Evolutionary conservation across 331 rosid species (phyloP), one percentile per base, ranked within the genome.

Genomic region (Prunus yedoensis): DNA sequence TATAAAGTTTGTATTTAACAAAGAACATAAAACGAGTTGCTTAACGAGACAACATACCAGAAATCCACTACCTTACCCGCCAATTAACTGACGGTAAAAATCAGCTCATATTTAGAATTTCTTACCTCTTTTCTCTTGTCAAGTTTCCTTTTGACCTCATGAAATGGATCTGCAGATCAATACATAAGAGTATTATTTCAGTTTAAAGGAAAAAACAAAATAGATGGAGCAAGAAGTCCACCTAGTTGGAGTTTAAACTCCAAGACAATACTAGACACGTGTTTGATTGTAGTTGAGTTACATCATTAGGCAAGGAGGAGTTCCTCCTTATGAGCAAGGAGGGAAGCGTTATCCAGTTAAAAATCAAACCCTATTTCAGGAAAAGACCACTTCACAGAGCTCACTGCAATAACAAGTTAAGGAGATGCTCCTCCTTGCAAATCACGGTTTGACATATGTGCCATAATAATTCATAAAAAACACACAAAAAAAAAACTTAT

Each of bases 111-210:
- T 62, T 25, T 78, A 73, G 21, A 27, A 78, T 73, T 72, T 78
- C 81, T 88, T 84, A 91, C 98, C 94, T 93, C 98, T 83, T 91
- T 93, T 82, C 82, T 89, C 82, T 80, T 91, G 77, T 87, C 97
- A 50, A 79, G 95, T 79, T 91, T 93, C 83, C 97, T 83, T 87
- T 88, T 93, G 84, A 93, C 98, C 89, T 88, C 97, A 56, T 88
- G 97, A 82, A 93, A 93, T 58, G 97, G 78, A 84, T 91, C 98
- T 93, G 96, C 71, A 56, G 66, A 81, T 82, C 81, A 84, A 70
- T 23, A 66, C 56, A 63, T 38, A n/a, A 41, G 49, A 46, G 51
- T 38, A 4, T 78, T 61, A 82, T 62, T 66, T 68, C 63, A 66
- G 47, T 32, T 32, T 68, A 17, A 23, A 10, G 50, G 23, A 35